Conservation (phyloP, 352 stramenopile genomes). For the Nothophytophthora sp. region DNA sequence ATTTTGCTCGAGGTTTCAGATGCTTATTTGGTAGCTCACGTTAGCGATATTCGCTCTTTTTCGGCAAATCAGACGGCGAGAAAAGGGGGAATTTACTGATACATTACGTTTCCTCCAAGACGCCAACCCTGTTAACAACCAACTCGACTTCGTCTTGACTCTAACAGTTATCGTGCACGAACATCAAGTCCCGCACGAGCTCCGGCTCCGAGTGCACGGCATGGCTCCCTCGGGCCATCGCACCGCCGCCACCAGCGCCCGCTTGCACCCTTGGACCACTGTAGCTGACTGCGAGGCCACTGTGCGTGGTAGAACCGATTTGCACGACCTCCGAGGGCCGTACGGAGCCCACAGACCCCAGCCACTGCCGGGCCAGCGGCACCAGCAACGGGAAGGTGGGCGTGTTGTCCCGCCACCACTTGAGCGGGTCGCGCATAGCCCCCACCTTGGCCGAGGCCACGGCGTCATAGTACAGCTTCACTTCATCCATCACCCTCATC, state of each 20-base stretch:
- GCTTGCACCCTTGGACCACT: conserved; percentile 16
- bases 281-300: conserved; percentile 11
- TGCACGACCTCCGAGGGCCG: conserved; percentile 29
- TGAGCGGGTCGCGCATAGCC: conserved; percentile 41
- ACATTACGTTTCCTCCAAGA: no score
- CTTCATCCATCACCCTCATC: conserved; percentile 30
- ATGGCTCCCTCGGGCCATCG: conserved; percentile 11
- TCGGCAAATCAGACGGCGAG: no score
- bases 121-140: no score
- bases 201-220: conserved; percentile 46
- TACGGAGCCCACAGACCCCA: conserved; percentile 42
- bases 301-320: conserved; percentile 10
- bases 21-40: no score
- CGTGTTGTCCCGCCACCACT: conserved; percentile 47
- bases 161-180: conserved; percentile 54
- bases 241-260: conserved; percentile 12
- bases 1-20: no score
- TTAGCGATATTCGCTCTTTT: no score
- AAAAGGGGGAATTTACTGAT: no score
- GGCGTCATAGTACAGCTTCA: conserved; percentile 43
- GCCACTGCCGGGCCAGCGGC: conserved; percentile 48
- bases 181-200: conserved; percentile 48
- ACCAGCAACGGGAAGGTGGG: conserved; percentile 34
- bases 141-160: no score
- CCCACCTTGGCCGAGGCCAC: conserved; percentile 33